Evolutionary conservation across 1,284 basidiomycete genomes (phyloP).

Genomic region (Stygiomarasmius scandens): DNA sequence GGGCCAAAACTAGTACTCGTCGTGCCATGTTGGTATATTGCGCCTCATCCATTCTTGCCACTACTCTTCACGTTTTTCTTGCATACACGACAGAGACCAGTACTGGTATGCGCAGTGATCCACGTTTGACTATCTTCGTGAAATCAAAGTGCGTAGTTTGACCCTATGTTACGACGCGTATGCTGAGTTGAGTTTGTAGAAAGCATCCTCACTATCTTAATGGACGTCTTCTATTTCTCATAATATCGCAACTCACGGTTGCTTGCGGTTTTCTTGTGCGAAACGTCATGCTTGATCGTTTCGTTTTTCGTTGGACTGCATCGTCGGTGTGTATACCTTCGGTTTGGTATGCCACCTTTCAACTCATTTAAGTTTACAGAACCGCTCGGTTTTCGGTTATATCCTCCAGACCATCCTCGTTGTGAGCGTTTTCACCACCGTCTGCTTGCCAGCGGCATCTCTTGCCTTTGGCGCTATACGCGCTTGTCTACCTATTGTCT

Average conservation of each 20-base stretch:
- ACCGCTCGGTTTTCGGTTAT: slow-evolving; percentile 28
- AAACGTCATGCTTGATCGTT: slow-evolving; percentile 60
- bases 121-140: slow-evolving; percentile 56
- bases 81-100: slow-evolving; percentile 35
- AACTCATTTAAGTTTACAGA: slow-evolving; percentile 15
- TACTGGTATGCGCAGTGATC: slow-evolving; percentile 30
- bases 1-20: slow-evolving; percentile 49
- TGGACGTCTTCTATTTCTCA: slow-evolving; percentile 60
- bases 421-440: slow-evolving; percentile 39
- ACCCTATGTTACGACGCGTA: neutral
- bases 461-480: slow-evolving; percentile 48
- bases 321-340: slow-evolving; percentile 12
- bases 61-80: slow-evolving; percentile 43
- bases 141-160: slow-evolving; percentile 57
- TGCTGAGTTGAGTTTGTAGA: slow-evolving; percentile 34
- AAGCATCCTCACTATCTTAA: slow-evolving; percentile 74
- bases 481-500: slow-evolving; percentile 51
- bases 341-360: slow-evolving; percentile 1
- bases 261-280: slow-evolving; percentile 52
- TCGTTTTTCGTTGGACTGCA: slow-evolving; percentile 50
- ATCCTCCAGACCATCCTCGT: slow-evolving; percentile 40
- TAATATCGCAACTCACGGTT: slow-evolving; percentile 51
- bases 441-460: slow-evolving; percentile 42
- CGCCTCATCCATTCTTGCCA: slow-evolving; percentile 43
- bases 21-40: slow-evolving; percentile 46